These are phyloP conservation scores for Bruguiera parviflora DNA, from an alignment of 345 rosid genomes.

Conservation along the genomic window DNA sequence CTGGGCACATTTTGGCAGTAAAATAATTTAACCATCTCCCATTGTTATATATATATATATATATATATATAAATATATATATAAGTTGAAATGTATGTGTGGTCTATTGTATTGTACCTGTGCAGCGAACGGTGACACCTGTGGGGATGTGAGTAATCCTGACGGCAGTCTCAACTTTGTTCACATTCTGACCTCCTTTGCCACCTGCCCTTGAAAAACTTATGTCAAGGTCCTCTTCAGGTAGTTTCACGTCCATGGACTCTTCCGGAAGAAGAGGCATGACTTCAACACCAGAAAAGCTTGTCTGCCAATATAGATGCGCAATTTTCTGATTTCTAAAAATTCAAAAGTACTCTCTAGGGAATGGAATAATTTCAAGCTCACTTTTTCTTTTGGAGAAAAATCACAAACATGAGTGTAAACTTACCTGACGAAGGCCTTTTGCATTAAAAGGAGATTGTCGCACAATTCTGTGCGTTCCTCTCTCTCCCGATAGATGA, in stretches of 20 bases:
- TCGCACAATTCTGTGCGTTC: constrained; percentile 91
- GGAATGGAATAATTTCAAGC: neutral
- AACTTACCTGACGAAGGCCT: constrained; percentile 88
- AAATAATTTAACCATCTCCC: no score
- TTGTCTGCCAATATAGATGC: constrained; percentile 47
- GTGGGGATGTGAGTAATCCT: constrained; percentile 87
- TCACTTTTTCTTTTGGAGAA: neutral
- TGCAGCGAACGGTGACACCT: constrained; percentile 81
- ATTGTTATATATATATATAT: no score
- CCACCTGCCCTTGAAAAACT: constrained; percentile 94
- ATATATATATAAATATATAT: no score
- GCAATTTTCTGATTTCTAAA: neutral
- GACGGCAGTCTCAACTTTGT: constrained; percentile 93
- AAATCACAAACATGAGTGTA: neutral
- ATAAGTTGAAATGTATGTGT: neutral
- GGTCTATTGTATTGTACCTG: constrained; percentile 41
- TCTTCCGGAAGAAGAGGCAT: constrained; percentile 96
- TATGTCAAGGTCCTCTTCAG: constrained; percentile 86
- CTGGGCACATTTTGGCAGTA: no score
- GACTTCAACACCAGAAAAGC: constrained; percentile 88
- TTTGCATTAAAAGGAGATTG: constrained; percentile 97
- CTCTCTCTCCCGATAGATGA: constrained; percentile 89
- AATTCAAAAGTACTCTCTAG: neutral
- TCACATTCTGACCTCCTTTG: constrained; percentile 95
- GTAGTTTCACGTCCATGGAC: constrained; percentile 60